phyloP scores from a whole-genome alignment of 805 yeast genomes.

The Lachancea cidri region DNA sequence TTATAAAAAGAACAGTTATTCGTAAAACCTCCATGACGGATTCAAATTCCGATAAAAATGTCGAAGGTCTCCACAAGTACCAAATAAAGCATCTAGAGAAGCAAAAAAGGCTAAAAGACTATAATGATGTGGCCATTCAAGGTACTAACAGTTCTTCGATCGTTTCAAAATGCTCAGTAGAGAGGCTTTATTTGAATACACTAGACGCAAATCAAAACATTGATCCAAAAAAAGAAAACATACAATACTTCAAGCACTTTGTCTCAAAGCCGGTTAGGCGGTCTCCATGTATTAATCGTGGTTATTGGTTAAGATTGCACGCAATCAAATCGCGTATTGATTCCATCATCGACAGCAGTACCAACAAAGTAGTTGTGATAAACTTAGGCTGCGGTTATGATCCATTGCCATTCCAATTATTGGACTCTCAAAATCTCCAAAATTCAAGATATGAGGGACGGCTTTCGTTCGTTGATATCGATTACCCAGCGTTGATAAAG shows the following conservation, averaged over 20 bases:
- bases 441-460: slow-evolving; percentile 28
- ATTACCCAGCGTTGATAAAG: slow-evolving; percentile 62
- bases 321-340: slow-evolving; percentile 52
- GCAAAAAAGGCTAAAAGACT: slow-evolving; percentile 42
- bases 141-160: slow-evolving; percentile 82
- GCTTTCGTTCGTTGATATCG: slow-evolving; percentile 60
- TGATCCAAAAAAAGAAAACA: slow-evolving; percentile 21
- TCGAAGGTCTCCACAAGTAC: slow-evolving; percentile 3
- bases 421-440: slow-evolving; percentile 32
- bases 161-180: slow-evolving; percentile 78
- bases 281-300: slow-evolving; percentile 76
- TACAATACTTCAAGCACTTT: slow-evolving; percentile 58
- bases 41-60: background rate
- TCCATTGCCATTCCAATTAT: slow-evolving; percentile 51
- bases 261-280: slow-evolving; percentile 56
- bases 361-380: slow-evolving; percentile 40
- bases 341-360: slow-evolving; percentile 37
- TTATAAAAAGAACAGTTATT: too few relatives aligned
- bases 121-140: slow-evolving; percentile 66
- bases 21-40: too few relatives aligned
- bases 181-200: slow-evolving; percentile 44
- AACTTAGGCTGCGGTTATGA: slow-evolving; percentile 80
- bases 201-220: slow-evolving; percentile 15
- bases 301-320: slow-evolving; percentile 77
- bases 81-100: slow-evolving; percentile 33